A percentile compares a stretch with the other conserved stretches of the same genome.
Conservation (phyloP, 108 stramenopile species). For the Epipyxis sp. region DNA sequence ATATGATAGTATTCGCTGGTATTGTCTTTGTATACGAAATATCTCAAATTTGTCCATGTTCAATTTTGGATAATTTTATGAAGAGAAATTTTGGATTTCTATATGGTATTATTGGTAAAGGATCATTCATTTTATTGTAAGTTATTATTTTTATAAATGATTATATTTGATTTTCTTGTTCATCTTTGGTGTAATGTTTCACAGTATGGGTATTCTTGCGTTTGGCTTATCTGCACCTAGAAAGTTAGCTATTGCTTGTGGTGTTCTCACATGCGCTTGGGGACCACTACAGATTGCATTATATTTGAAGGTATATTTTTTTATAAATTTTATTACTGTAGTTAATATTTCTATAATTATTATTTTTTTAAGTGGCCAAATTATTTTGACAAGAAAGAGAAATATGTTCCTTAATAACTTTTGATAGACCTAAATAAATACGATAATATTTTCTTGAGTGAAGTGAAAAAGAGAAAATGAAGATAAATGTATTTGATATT, state of each 20-base stretch:
- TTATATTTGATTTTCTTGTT: not conserved
- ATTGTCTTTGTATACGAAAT: slow-evolving; percentile 12
- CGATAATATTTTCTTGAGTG: too few relatives aligned
- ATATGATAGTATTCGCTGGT: slow-evolving; percentile 24
- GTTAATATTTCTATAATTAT: not conserved
- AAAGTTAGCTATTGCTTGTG: not conserved
- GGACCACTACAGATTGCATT: not conserved
- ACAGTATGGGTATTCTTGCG: slow-evolving; percentile 23
- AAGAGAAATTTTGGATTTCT: slow-evolving; percentile 28
- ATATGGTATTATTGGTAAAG: slow-evolving; percentile 27
- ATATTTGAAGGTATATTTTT: slow-evolving; percentile 14
- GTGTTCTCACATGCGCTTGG: not conserved
- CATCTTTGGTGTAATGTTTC: not conserved
- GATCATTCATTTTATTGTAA: slow-evolving; percentile 13
- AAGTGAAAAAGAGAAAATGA: too few relatives aligned
- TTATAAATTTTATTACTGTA: not conserved
- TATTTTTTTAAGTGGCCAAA: slow-evolving; percentile 1
- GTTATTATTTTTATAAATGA: not conserved
- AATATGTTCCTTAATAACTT: slow-evolving; percentile 7
- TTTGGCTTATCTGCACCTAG: slow-evolving; percentile 3
- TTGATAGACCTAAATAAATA: too few relatives aligned
- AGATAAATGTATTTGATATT: too few relatives aligned
- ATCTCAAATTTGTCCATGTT: not conserved
- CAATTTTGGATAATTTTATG: not conserved
- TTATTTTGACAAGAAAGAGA: slow-evolving; percentile 30